Percentiles rank a stretch among this genome's conserved stretches.
Evolutionary conservation across 257 asterid genomes (phyloP).

Genomic region (Marsdenia floribunda): DNA sequence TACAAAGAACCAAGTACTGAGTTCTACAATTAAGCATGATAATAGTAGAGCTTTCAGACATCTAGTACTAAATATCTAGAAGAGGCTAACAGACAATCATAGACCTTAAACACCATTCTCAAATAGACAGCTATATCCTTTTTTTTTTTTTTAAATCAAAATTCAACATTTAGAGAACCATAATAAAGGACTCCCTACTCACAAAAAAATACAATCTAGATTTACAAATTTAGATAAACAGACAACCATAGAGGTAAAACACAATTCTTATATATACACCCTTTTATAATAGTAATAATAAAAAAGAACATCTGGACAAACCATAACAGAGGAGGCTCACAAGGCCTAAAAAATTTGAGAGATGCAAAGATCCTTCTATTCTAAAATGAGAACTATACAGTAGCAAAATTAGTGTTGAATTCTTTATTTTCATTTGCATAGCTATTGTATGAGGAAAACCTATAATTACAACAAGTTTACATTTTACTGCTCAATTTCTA

Average conservation of each 20-base stretch:
- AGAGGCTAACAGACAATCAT: neutral
- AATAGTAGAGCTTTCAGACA: neutral
- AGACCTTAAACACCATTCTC: neutral
- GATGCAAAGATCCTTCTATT: neutral
- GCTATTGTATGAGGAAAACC: neutral
- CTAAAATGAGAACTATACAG: neutral
- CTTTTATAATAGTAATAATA: too few species aligned
- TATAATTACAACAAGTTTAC: neutral
- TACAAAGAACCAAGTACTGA: conserved; percentile 2
- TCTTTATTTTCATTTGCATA: neutral
- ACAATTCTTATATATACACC: too few species aligned
- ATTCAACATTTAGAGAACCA: too few species aligned
- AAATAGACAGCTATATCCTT: too few species aligned
- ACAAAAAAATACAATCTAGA: too few species aligned
- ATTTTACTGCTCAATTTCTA: neutral
- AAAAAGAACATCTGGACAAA: too few species aligned
- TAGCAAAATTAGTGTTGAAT: neutral
- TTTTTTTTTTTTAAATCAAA: too few species aligned
- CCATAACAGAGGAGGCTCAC: too few species aligned
- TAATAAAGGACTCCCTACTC: too few species aligned
- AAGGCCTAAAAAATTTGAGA: neutral
- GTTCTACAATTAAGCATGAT: neutral
- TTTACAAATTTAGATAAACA: too few species aligned
- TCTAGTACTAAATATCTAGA: neutral
- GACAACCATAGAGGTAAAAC: too few species aligned